Percentiles rank a stretch among this genome's conserved stretches.
These are phyloP conservation scores for Arabidopsis arenosa DNA, from an alignment of 345 rosid genomes.

Conservation along the genomic window DNA sequence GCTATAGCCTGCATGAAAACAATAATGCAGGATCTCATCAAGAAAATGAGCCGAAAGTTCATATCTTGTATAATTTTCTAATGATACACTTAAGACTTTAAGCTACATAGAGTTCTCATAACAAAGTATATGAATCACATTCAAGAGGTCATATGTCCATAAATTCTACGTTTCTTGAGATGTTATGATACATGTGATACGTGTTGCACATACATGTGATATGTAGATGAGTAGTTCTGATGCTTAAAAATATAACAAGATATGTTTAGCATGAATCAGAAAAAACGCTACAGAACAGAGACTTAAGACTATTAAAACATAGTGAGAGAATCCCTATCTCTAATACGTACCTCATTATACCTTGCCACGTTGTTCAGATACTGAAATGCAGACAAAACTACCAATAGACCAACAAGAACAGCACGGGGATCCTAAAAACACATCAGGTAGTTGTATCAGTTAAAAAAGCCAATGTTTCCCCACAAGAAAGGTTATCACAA, in stretches of 20 bases:
- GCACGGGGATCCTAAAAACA: conserved; percentile 83
- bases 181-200: neutral
- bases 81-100: neutral
- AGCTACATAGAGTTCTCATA: conserved; percentile 1
- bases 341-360: conserved; percentile 77
- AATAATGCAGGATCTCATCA: neutral
- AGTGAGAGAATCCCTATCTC: neutral
- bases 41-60: neutral
- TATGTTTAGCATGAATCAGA: neutral
- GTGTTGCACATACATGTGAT: neutral
- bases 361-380: conserved; percentile 81
- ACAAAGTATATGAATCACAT: conserved; percentile 5
- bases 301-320: neutral
- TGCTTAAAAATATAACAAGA: neutral
- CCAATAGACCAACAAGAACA: conserved; percentile 83
- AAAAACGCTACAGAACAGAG: neutral
- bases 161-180: neutral
- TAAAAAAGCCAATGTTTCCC: neutral
- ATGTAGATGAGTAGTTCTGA: conserved; percentile 25
- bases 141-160: neutral
- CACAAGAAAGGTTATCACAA: neutral
- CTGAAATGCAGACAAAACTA: conserved; percentile 86
- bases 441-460: neutral
- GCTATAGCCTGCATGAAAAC: conserved; percentile 70
- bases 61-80: neutral